Evolutionary conservation across 23 red algal species (phyloP), one percentile per base, ranked within the genome.

Genomic region (Gracilaria vermiculophylla): DNA sequence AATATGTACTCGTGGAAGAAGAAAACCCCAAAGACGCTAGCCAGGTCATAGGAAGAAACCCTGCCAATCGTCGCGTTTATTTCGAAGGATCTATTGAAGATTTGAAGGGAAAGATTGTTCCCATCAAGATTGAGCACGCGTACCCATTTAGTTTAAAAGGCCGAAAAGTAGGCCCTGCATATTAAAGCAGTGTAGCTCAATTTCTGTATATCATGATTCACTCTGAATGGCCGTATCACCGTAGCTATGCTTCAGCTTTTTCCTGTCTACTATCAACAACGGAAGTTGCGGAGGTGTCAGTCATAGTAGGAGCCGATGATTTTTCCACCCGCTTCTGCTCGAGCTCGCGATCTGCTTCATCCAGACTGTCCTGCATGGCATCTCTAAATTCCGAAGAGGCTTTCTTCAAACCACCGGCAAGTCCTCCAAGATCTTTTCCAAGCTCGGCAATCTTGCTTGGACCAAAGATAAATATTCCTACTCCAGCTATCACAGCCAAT

Each of bases 331-430:
- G 73, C 40, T 79, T 85, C 70, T 69, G 54, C 55, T 94, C 82
- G 57, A 88, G 86, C 75, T 94, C 92, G 24, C 69, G 69, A 80
- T 94, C 92, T 0, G 92, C 92, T 27, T 88, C 81, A 8, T 79
- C 65, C 75, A 94, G 17, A 80, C 92, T 93, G 67, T 97, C 95
- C 70, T 94, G 60, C 95, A 97, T 97, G 24, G 90, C 95, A 11
- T 97, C 95, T 79, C 69, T 71, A 76, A 97, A 97, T 41, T 97
- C 95, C 6, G 90, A 60, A 3, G 84, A 93, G 28, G 95, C 95
- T 75, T 97, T 93, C 81, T 97, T 97, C 55, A 97, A 81, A 14
- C 89, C 85, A 5, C 95, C 95, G 37, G 91, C 95, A 1, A 97
- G 31, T 49, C 88, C 87, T 21, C 95, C 95, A 36, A 93, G 55